These are phyloP conservation scores for Domatiomyces catenatus DNA, from an alignment of 2,329 filamentous ascomycete species.

Conservation along the genomic window DNA sequence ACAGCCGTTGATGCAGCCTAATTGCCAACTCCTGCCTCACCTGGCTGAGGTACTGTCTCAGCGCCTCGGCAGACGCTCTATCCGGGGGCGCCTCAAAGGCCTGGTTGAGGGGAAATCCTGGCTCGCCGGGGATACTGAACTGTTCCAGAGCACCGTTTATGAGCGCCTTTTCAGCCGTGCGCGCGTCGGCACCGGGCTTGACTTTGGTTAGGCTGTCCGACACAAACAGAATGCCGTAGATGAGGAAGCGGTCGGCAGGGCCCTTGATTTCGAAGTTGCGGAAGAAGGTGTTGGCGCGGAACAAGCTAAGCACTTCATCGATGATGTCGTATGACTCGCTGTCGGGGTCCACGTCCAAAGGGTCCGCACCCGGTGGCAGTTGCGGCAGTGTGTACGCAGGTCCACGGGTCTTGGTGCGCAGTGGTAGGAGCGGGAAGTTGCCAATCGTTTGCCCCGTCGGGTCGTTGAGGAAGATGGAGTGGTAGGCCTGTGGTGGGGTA, in stretches of 20 bases:
- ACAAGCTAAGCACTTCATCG: conserved; percentile 81
- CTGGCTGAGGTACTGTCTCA: conserved; percentile 66
- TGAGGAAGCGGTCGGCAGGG: conserved; percentile 78
- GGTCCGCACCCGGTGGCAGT: conserved; percentile 41
- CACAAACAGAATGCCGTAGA: conserved; percentile 92
- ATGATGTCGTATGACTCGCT: conserved; percentile 90
- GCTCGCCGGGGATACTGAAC: conserved; percentile 89
- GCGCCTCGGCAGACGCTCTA: conserved; percentile 72
- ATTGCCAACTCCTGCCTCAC: conserved; percentile 80
- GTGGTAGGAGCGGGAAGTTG: conserved; percentile 87
- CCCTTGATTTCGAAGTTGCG: conserved; percentile 99
- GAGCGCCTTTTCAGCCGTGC: conserved; percentile 58
- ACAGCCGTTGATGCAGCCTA: conserved; percentile 71
- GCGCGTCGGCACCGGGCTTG: conserved; percentile 52
- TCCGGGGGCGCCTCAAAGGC: conserved; percentile 83
- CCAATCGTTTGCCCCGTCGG: conserved; percentile 45
- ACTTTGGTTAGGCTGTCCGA: conserved; percentile 83
- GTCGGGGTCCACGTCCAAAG: conserved; percentile 53
- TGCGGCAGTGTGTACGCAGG: conserved; percentile 72
- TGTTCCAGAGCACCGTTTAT: conserved; percentile 86
- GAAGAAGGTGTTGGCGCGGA: conserved; percentile 97
- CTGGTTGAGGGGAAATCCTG: conserved; percentile 85
- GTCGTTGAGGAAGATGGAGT: conserved; percentile 87
- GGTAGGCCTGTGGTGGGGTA: conserved; percentile 57
- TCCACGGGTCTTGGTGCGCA: conserved; percentile 89